A percentile compares a stretch with the other conserved stretches of the same genome.
Evolutionary conservation across 768 basidiomycete genomes (phyloP).

Genomic region (Gloeopeniophorella convolvens): DNA sequence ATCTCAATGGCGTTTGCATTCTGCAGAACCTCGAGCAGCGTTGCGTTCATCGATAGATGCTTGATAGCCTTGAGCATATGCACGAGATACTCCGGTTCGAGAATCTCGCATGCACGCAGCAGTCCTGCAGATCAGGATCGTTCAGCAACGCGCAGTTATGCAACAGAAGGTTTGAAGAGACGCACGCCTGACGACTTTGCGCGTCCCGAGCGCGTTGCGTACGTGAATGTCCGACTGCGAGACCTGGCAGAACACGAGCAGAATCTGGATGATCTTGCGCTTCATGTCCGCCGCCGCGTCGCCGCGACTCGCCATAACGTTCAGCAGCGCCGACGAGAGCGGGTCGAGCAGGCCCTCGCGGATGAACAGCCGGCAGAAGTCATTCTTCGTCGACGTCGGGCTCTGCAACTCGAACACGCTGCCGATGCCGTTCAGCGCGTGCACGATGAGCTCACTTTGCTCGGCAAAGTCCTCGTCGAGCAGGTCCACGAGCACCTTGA

Average conservation of each 20-base stretch:
- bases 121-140: conserved; percentile 47
- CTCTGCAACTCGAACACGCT: conserved; percentile 95
- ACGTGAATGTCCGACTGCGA: conserved; percentile 95
- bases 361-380: conserved; percentile 98
- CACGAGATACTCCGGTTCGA: conserved; percentile 85
- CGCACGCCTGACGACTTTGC: conserved; percentile 87
- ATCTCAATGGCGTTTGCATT: conserved; percentile 94
- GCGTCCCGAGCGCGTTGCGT: conserved; percentile 82
- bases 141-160: not conserved
- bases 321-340: conserved; percentile 80
- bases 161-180: conserved; percentile 16
- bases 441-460: conserved; percentile 84
- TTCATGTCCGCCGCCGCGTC: conserved; percentile 67
- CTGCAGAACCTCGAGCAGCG: conserved; percentile 86
- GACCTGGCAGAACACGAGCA: conserved; percentile 90
- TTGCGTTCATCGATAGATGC: conserved; percentile 91
- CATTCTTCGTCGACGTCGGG: conserved; percentile 87
- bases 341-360: conserved; percentile 93
- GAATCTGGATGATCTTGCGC: conserved; percentile 81
- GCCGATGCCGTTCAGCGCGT: conserved; percentile 90
- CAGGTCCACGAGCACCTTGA: conserved; percentile 91
- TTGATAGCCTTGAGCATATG: conserved; percentile 92
- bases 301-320: conserved; percentile 74
- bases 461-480: conserved; percentile 94
- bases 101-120: conserved; percentile 76